Base-by-base conservation (phyloP, 495 filamentous ascomycete species). In the Cercophora sp. region DNA sequence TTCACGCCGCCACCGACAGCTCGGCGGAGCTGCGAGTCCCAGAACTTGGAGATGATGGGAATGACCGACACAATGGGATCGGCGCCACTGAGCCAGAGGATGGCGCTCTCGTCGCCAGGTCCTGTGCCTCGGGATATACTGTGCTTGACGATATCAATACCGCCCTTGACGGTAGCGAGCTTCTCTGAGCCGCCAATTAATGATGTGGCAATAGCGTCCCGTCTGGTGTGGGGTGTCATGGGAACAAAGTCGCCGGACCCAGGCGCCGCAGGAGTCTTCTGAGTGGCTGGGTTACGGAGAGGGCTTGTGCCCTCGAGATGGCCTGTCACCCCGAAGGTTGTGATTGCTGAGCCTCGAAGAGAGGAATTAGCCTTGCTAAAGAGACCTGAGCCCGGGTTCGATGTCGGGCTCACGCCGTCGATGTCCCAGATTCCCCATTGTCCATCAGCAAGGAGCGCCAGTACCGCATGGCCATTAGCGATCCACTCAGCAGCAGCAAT, bases 401-500 rank as follows among this genome's bases (percentile, higher is more conserved):
- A 34, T 0, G 62, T 42, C 13, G 71, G 63, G 74, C 85, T 53
- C 32, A 81, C 77, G 1, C 85, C 83, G 60, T 89, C 83, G 25
- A 91, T 74, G 69, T 94, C 89, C 91, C 92, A 96, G 23, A 97
- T 82, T 3, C 89, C 91, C 91, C 91, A 97, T 71, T 94, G 86
- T 0, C 90, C 92, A 65, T 96, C 89, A 4, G 79, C 79, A 10
- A 92, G 76, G 6, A 97, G 75, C 4, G 83, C 79, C 55, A 96
- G 72, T 31, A 96, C 76, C 10, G 85, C 86, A 35, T 79, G 83
- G 31, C 91, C 91, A 36, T 84, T 81, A n/a, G 85, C 73, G 6
- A 89, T 81, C 92, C 92, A 96, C 48, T 86, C 75, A 0, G 89
- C 86, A 52, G 85, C 85, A n/a, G 94, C 72, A 26, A 96, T 80